phyloP scores from a whole-genome alignment of 148 eudicot species.

The Simmondsia chinensis region DNA sequence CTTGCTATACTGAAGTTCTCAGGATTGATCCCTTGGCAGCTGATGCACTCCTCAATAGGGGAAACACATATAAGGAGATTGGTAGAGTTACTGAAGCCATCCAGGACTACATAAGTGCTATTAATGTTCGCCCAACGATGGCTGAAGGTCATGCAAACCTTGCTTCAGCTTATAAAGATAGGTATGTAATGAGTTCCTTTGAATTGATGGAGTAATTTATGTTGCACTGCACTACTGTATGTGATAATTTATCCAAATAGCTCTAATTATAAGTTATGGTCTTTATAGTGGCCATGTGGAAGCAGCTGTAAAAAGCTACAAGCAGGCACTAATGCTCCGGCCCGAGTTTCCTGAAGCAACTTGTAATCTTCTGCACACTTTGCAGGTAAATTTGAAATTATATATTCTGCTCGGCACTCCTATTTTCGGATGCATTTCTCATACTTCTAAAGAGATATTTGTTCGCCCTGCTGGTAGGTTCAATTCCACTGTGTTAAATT shows the following conservation, averaged over 20 bases:
- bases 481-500: too few relatives aligned
- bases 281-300: slow-evolving; percentile 69
- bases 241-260: too few relatives aligned
- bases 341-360: slow-evolving; percentile 97
- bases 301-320: slow-evolving; percentile 78
- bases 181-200: slow-evolving; percentile 26
- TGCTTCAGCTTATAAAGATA: slow-evolving; percentile 95
- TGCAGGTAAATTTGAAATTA: slow-evolving; percentile 80
- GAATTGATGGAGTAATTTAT: too few relatives aligned
- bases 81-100: slow-evolving; percentile 94
- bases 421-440: too few relatives aligned
- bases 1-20: slow-evolving; percentile 91
- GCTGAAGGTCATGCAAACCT: slow-evolving; percentile 98
- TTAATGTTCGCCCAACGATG: slow-evolving; percentile 76
- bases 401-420: too few relatives aligned
- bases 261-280: too few relatives aligned
- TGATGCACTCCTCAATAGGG: slow-evolving; percentile 87
- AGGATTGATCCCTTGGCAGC: slow-evolving; percentile 89
- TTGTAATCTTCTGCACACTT: slow-evolving; percentile 90
- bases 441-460: too few relatives aligned
- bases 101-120: slow-evolving; percentile 81
- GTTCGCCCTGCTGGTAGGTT: too few relatives aligned
- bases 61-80: slow-evolving; percentile 83
- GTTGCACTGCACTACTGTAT: too few relatives aligned
- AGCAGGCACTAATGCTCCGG: slow-evolving; percentile 67